Base-by-base conservation (phyloP, 2,329 filamentous ascomycete species). In the Dichotomopilus funicola region DNA sequence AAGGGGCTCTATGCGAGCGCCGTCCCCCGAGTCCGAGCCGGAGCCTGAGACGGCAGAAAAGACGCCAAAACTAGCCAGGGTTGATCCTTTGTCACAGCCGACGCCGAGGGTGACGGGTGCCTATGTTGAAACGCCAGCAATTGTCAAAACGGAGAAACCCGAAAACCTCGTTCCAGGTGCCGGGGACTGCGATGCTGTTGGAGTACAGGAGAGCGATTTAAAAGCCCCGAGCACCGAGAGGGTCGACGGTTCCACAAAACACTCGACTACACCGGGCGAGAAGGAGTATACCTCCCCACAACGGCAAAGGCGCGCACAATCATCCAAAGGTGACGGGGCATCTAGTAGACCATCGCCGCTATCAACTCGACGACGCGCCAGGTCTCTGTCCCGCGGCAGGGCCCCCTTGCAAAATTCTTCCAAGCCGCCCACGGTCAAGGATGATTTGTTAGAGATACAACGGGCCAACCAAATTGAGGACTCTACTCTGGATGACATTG, bases 401-500 rank as follows among this genome's bases (percentile, higher is more conserved):
- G 71, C 67, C n/a, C 73, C 76, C 9, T 65, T 81, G 38, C 71
- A 73, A 59, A 83, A 83, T 68, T 77, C 80, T 3, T 76, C 76
- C 51, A 77, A 73, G 55, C 78, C 73, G 3, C 75, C 78, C 1
- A 79, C 76, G 2, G 80, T 80, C 52, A 78, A 73, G 53, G 79
- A 82, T 55, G 81, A 84, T 60, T 67, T 83, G 34, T 69, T 75
- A 34, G 75, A 79, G 50, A 77, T 84, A 46, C 73, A 80, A 59
- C 73, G 73, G 12, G 70, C 68, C 45, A 75, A 82, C 62, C 73
- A 81, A 52, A 76, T 82, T 33, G 80, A 83, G 13, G 81, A 83
- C 62, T 81, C 78, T 1, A 83, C 80, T 0, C 66, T 82, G n/a
- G 80, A 83, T 48, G 78, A 83, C 58, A 70, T 83, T 35, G 78